Percentiles rank a stretch among this genome's conserved stretches.
These are phyloP conservation scores for Chara braunii DNA, from an alignment of 139 green algal species.

Conservation along the genomic window DNA sequence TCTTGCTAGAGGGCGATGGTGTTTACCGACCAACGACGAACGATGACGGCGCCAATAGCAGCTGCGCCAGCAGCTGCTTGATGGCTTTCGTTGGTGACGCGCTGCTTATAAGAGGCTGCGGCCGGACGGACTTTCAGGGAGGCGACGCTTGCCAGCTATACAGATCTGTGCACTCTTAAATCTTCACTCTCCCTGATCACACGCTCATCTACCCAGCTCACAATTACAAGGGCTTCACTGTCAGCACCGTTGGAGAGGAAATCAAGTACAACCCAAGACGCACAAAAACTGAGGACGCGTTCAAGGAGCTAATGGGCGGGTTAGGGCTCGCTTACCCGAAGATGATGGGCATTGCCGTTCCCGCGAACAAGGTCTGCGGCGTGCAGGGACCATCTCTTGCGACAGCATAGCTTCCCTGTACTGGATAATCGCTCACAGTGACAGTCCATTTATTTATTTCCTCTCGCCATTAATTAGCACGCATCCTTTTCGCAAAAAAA, in stretches of 20 bases:
- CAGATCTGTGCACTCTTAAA: slow-evolving; percentile 37
- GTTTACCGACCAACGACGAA: too few species aligned
- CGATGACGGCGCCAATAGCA: too few species aligned
- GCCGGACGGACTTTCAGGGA: slow-evolving; percentile 61
- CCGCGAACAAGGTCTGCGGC: slow-evolving; percentile 56
- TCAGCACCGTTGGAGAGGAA: slow-evolving; percentile 57
- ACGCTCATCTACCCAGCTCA: slow-evolving; percentile 54
- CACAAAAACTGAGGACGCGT: slow-evolving; percentile 54
- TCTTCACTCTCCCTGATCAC: slow-evolving; percentile 48
- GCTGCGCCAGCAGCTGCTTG: too few species aligned
- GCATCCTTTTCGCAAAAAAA: too few species aligned
- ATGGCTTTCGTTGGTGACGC: slow-evolving; percentile 57
- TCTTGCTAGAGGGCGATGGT: too few species aligned
- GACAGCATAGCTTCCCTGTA: too few species aligned
- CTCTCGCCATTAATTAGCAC: too few species aligned
- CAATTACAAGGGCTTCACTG: slow-evolving; percentile 53
- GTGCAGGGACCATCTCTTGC: too few species aligned
- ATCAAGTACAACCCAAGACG: slow-evolving; percentile 55
- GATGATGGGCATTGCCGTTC: slow-evolving; percentile 56
- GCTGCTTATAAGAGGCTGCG: slow-evolving; percentile 58
- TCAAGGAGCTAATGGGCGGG: slow-evolving; percentile 51
- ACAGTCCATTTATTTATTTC: too few species aligned
- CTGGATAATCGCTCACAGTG: too few species aligned
- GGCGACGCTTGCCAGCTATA: slow-evolving; percentile 9
- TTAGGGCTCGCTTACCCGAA: slow-evolving; percentile 59